Percentiles rank a stretch among this genome's conserved stretches.
Conservation (phyloP, 495 filamentous ascomycete species). For the Daldinia bambusicola region DNA sequence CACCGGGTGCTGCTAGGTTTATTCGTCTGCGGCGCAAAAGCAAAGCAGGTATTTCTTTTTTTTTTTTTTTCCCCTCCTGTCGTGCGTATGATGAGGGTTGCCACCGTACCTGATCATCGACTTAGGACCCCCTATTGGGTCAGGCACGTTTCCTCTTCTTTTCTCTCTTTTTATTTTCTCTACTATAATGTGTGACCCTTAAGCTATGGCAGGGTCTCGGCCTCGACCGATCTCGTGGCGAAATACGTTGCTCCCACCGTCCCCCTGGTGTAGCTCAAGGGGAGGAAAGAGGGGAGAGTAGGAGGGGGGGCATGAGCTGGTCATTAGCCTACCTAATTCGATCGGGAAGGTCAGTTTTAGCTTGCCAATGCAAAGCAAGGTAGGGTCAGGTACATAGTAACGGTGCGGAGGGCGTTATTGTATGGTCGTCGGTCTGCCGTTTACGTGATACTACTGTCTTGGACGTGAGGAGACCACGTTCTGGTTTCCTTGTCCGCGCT, state of each 20-base stretch:
- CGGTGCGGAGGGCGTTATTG: not conserved
- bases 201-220: conserved; percentile 20
- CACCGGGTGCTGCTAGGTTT: not conserved
- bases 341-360: conserved; percentile 39
- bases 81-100: not conserved
- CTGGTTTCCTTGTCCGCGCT: not conserved
- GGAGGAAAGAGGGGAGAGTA: not conserved
- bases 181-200: not conserved
- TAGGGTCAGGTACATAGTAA: not conserved
- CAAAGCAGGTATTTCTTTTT: not conserved
- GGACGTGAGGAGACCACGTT: conserved; percentile 6
- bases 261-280: conserved; percentile 9
- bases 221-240: conserved; percentile 41
- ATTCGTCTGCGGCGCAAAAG: not conserved
- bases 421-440: not conserved
- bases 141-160: conserved; percentile 8
- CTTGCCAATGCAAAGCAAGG: conserved; percentile 31
- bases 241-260: not conserved
- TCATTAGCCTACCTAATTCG: conserved; percentile 15
- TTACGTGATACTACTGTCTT: conserved; percentile 5
- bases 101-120: conserved; percentile 24
- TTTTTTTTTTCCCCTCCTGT: not conserved
- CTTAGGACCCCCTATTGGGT: conserved; percentile 9
- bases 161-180: not conserved
- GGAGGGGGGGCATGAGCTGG: not conserved